Evolutionary conservation across 331 rosid species (phyloP), one percentile per base, ranked within the genome.

Genomic region (Acacia pycnantha): DNA sequence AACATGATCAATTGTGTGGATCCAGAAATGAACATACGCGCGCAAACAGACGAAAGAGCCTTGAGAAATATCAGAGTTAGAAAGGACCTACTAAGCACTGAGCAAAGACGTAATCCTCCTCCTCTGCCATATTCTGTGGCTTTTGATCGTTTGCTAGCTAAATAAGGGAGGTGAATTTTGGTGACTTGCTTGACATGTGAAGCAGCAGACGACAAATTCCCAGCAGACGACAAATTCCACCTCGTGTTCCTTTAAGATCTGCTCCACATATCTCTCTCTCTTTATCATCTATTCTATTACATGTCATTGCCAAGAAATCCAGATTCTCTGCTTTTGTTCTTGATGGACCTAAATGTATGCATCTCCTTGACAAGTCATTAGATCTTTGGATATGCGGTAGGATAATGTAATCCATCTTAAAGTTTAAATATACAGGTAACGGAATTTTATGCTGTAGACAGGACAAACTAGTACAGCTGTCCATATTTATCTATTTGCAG

Each of bases 401-500:
- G 3, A 58, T 22, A n/a, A 58, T 22, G 27, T n/a, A 54, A 58
- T 58, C 29, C 31, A 58, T n/a, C 65, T 58, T 22, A 8, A n/a
- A 56, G 27, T 56, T n/a, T 22, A 11, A 22, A 2, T 8, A 22
- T 59, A 19, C 11, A 53, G 16, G 66, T 59, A 24, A 59, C 18
- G 33, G 66, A 51, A 35, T 69, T 40, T 1, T 81, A 24, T 66
- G 75, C 2, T 8, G 51, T 18, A 15, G 16, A 82, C 31, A 75
- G 43, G 83, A 82, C 86, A 85, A 80, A 48, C 62, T 73, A 81
- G 79, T 24, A 82, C 74, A 80, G 84, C 87, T 86, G 88, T 84
- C 48, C 59, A 21, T 51, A 80, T 53, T 75, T 81, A 31, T 65
- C 12, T 15, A 65, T 31, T 33, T 16, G 44, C 71, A 31, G 44